Evolutionary conservation across 208 protist species (phyloP).

Genomic region (Tritrichomonas foetus): DNA sequence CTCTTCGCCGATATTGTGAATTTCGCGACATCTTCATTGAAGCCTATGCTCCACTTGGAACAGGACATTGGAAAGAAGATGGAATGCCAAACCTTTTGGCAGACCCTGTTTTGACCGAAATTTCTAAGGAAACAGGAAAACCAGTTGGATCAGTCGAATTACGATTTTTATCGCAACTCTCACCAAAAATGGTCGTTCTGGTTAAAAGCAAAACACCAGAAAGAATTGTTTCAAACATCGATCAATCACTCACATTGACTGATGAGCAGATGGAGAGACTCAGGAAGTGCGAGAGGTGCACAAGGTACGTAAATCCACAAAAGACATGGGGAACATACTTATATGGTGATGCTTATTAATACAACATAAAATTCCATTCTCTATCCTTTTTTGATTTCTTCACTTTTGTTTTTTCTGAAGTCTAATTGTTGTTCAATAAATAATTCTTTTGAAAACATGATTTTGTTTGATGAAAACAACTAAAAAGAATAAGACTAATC

Average conservation of each 20-base stretch:
- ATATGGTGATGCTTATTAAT: neutral
- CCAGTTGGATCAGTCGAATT: neutral
- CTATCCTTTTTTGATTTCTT: too few species aligned
- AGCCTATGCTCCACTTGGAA: constrained; percentile 49
- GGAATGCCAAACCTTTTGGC: neutral
- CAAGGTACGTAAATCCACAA: neutral
- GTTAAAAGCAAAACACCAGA: neutral
- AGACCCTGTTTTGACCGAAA: neutral
- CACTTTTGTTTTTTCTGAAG: too few species aligned
- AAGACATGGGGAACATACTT: neutral
- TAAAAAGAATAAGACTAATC: too few species aligned
- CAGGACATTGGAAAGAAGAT: neutral
- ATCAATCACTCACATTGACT: neutral
- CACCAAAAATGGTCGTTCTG: neutral
- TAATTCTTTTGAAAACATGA: too few species aligned
- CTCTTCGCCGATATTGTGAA: constrained; percentile 38
- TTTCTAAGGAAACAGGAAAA: neutral
- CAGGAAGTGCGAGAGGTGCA: neutral
- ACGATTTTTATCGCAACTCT: neutral
- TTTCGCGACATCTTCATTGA: constrained; percentile 39
- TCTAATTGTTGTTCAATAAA: too few species aligned
- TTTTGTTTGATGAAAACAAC: too few species aligned
- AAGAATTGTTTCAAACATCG: neutral
- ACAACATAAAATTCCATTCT: too few species aligned
- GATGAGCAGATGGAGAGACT: neutral